Evolutionary conservation across 2,329 filamentous ascomycete species (phyloP).

Genomic region (Aspergillus thermomutatus): DNA sequence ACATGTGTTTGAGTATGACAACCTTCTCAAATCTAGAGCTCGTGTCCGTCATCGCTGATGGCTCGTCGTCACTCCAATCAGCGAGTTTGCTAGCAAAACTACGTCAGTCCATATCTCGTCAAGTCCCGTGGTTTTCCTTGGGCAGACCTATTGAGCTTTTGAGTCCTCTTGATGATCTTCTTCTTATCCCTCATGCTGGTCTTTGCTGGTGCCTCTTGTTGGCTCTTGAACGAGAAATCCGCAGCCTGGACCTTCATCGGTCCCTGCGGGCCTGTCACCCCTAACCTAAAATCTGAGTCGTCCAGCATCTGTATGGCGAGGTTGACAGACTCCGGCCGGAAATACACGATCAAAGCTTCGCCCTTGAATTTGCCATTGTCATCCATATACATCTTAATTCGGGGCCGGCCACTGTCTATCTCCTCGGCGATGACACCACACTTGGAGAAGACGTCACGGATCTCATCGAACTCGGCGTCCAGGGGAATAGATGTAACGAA

Average conservation of each 20-base stretch:
- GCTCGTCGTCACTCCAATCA: constrained; percentile 92
- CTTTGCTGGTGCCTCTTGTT: constrained; percentile 60
- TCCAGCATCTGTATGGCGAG: constrained; percentile 55
- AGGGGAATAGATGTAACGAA: constrained; percentile 85
- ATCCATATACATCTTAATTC: constrained; percentile 91
- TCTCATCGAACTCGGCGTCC: constrained; percentile 75
- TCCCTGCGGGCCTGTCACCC: constrained; percentile 51
- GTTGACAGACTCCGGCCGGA: constrained; percentile 88
- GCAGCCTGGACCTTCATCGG: constrained; percentile 79
- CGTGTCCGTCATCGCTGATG: constrained; percentile 56
- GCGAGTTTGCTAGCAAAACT: constrained; percentile 66
- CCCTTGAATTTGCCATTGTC: constrained; percentile 84
- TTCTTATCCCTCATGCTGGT: constrained; percentile 67
- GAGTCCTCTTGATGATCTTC: constrained; percentile 86
- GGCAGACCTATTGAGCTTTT: constrained; percentile 70
- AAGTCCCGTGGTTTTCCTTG: neutral
- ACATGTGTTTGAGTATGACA: constrained; percentile 90
- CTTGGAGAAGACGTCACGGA: constrained; percentile 80
- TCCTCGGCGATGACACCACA: constrained; percentile 92
- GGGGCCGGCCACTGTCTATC: constrained; percentile 79
- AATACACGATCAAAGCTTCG: constrained; percentile 89
- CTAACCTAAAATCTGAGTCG: constrained; percentile 66
- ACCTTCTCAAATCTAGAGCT: constrained; percentile 68
- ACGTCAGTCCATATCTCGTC: constrained; percentile 11
- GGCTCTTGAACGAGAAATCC: constrained; percentile 88